These are phyloP conservation scores for Harringtonia lauricola DNA, from an alignment of 2,329 filamentous ascomycete species.

Conservation along the genomic window DNA sequence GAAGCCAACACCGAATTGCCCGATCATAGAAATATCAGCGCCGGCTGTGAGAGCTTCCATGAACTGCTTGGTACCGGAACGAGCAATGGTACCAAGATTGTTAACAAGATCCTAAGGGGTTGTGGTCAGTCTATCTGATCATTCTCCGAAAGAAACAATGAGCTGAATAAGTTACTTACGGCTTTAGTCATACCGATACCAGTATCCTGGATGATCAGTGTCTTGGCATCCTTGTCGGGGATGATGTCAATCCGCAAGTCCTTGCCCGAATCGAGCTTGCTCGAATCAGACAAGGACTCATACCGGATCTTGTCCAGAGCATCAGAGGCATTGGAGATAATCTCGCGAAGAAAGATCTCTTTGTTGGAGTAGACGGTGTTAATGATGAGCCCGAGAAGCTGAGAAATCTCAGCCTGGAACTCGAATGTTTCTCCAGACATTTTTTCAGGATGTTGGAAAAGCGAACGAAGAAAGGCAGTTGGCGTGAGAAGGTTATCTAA, in stretches of 20 bases:
- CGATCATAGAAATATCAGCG: conserved; percentile 99
- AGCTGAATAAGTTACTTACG: conserved; percentile 53
- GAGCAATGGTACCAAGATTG: conserved; percentile 99
- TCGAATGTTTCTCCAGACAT: conserved; percentile 94
- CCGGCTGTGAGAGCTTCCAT: conserved; percentile 98
- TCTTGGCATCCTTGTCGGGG: conserved; percentile 95
- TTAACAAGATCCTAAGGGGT: conserved; percentile 78
- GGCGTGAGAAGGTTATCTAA: neutral
- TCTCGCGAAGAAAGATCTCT: conserved; percentile 98
- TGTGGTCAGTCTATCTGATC: neutral
- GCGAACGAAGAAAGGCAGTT: neutral
- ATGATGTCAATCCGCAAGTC: conserved; percentile 99
- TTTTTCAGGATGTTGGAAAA: conserved; percentile 35
- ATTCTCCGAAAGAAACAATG: neutral
- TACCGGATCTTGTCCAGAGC: conserved; percentile 99
- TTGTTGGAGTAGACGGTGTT: conserved; percentile 99
- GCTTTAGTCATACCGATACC: conserved; percentile 99
- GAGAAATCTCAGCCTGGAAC: conserved; percentile 99
- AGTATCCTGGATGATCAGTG: conserved; percentile 90
- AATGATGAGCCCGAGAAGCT: conserved; percentile 98
- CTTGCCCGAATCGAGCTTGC: conserved; percentile 94
- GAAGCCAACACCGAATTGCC: conserved; percentile 99
- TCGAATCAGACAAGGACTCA: conserved; percentile 92
- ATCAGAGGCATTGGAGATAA: conserved; percentile 98
- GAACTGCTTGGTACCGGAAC: conserved; percentile 99